A percentile compares a stretch with the other conserved stretches of the same genome.
These are phyloP conservation scores for Kuraishia hungarica DNA, from an alignment of 805 yeast genomes.

Conservation along the genomic window DNA sequence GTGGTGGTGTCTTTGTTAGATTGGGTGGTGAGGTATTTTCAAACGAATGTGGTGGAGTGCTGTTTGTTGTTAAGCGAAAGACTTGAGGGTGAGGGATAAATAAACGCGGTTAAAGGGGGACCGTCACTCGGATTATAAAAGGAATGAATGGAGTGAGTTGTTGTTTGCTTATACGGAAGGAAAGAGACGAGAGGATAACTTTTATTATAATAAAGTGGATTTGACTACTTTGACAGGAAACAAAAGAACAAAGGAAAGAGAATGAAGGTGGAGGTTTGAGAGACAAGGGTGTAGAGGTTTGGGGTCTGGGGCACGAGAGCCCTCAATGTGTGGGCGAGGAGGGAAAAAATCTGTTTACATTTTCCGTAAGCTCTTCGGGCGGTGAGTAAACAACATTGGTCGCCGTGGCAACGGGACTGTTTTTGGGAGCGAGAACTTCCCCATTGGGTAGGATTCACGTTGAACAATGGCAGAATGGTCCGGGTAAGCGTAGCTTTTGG, in stretches of 20 bases:
- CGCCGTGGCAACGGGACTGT: neutral
- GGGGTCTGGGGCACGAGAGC: neutral
- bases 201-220: too few species aligned
- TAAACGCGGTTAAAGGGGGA: neutral
- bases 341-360: neutral
- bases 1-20: neutral
- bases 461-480: neutral
- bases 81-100: neutral
- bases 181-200: neutral
- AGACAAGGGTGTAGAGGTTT: too few species aligned
- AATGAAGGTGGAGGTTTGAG: neutral
- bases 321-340: neutral
- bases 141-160: neutral
- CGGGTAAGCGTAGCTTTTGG: neutral
- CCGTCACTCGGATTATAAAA: neutral
- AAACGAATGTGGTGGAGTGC: neutral
- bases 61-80: neutral
- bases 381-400: neutral
- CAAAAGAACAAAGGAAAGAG: neutral
- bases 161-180: neutral
- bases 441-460: neutral
- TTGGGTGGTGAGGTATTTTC: neutral
- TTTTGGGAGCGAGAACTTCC: neutral
- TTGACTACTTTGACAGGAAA: neutral
- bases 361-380: neutral